phyloP scores from a whole-genome alignment of 352 stramenopile species.

The Globisporangium emineosum region DNA sequence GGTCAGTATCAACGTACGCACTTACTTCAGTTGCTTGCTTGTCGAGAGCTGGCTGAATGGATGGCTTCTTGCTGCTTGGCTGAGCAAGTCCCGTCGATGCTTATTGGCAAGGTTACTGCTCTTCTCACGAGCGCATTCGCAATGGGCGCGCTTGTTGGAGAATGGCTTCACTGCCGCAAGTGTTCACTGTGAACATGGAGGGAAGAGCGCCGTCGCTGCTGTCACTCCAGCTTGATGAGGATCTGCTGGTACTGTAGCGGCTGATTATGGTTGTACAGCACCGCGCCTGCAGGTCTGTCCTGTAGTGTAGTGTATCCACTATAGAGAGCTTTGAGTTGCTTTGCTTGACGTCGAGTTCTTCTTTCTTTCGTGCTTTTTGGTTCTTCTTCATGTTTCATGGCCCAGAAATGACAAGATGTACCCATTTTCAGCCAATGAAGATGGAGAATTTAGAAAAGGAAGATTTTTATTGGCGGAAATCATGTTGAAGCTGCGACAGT shows the following conservation, averaged over 20 bases:
- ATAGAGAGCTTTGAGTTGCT: neutral
- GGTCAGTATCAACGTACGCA: neutral
- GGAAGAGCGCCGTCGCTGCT: neutral
- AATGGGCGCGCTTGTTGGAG: neutral
- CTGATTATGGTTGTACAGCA: neutral
- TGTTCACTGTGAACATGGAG: neutral
- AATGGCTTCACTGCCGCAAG: neutral
- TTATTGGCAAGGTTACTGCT: neutral
- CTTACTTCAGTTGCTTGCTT: neutral
- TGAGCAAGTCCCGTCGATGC: neutral
- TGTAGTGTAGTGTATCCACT: neutral
- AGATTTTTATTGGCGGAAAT: conserved; percentile 13
- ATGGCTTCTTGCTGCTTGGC: neutral
- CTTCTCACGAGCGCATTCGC: neutral
- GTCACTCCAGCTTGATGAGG: neutral
- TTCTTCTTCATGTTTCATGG: neutral
- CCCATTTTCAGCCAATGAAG: conserved; percentile 3
- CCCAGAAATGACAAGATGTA: neutral
- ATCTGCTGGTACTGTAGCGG: neutral
- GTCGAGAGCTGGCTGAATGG: neutral
- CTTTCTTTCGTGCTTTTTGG: neutral
- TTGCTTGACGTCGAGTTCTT: neutral
- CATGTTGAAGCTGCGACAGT: conserved; percentile 7
- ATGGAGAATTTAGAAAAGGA: neutral
- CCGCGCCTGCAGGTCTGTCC: neutral